Evolutionary conservation across 352 stramenopile genomes (phyloP).

Genomic region (Phytophthora quininea): DNA sequence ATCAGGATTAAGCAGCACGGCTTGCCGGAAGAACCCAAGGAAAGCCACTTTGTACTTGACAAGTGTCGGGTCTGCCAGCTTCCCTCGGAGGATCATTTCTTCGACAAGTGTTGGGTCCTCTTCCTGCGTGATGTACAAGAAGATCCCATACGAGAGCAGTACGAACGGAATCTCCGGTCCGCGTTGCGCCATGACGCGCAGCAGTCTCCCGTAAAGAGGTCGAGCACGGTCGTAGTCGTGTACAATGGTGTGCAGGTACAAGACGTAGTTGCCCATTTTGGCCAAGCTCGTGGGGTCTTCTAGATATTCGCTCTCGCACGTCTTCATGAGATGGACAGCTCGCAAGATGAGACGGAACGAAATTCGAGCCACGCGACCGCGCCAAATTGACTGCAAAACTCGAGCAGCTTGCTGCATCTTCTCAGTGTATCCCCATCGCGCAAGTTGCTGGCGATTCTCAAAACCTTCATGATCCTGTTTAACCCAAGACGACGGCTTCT

Average conservation of each 20-base stretch:
- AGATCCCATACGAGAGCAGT: slow-evolving; percentile 78
- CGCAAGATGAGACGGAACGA: slow-evolving; percentile 67
- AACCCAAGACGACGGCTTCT: slow-evolving; percentile 67
- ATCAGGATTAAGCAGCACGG: slow-evolving; percentile 65
- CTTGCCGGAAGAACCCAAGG: slow-evolving; percentile 79
- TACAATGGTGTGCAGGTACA: slow-evolving; percentile 77
- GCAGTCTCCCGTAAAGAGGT: slow-evolving; percentile 66
- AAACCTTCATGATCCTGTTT: slow-evolving; percentile 48
- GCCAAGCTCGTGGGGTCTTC: slow-evolving; percentile 75
- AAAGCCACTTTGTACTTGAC: slow-evolving; percentile 81
- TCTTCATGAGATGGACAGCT: slow-evolving; percentile 71
- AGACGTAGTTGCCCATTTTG: slow-evolving; percentile 84
- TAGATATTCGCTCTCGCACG: slow-evolving; percentile 74
- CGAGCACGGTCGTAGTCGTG: slow-evolving; percentile 84
- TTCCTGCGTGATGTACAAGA: slow-evolving; percentile 74
- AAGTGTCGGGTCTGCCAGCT: slow-evolving; percentile 56
- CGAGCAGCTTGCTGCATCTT: slow-evolving; percentile 55
- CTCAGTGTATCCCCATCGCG: slow-evolving; percentile 71
- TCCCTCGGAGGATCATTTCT: slow-evolving; percentile 70
- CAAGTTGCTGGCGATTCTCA: slow-evolving; percentile 56
- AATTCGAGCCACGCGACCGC: slow-evolving; percentile 55
- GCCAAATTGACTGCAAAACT: slow-evolving; percentile 61
- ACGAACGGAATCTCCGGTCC: slow-evolving; percentile 82
- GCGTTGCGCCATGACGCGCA: slow-evolving; percentile 79
- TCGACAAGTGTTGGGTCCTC: slow-evolving; percentile 68